These are phyloP conservation scores for Mucor lusitanicus DNA, from an alignment of 371 early-diverging fungal genomes.

Conservation along the genomic window DNA sequence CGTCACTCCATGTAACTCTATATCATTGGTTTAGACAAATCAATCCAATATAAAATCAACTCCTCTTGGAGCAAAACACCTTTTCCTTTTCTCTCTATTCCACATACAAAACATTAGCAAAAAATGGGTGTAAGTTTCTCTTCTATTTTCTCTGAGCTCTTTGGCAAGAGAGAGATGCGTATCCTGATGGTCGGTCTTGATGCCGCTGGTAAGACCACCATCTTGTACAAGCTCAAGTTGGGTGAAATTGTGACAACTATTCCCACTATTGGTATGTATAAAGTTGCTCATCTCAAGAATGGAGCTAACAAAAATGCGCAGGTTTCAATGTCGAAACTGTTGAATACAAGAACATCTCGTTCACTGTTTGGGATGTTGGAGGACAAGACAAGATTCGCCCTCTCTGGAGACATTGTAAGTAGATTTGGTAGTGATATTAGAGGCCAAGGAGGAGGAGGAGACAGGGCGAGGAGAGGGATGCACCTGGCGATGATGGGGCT, in stretches of 20 bases:
- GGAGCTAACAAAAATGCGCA: slow-evolving; percentile 18
- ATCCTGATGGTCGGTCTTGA: slow-evolving; percentile 97
- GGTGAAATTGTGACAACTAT: slow-evolving; percentile 97
- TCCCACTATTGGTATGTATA: slow-evolving; percentile 72
- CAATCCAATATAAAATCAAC: neutral
- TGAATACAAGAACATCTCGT: slow-evolving; percentile 96
- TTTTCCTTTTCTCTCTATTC: neutral
- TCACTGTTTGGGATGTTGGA: slow-evolving; percentile 96
- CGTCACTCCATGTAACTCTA: slow-evolving; percentile 4
- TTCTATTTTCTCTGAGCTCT: slow-evolving; percentile 46
- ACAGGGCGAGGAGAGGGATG: too few species aligned
- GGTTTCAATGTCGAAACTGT: slow-evolving; percentile 95
- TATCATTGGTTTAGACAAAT: slow-evolving; percentile 10
- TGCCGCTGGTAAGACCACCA: slow-evolving; percentile 99
- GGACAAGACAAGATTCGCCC: slow-evolving; percentile 71
- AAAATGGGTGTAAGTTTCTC: slow-evolving; percentile 57
- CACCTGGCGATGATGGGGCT: slow-evolving; percentile 21
- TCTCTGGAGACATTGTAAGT: slow-evolving; percentile 58
- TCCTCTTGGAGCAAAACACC: neutral
- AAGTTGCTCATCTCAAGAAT: neutral
- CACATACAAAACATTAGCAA: neutral
- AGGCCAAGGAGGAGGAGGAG: too few species aligned
- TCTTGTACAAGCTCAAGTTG: slow-evolving; percentile 83
- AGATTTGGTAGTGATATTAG: neutral
- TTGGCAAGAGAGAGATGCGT: slow-evolving; percentile 91